phyloP scores from a whole-genome alignment of 768 basidiomycete species.

The Mrakia gelida region DNA sequence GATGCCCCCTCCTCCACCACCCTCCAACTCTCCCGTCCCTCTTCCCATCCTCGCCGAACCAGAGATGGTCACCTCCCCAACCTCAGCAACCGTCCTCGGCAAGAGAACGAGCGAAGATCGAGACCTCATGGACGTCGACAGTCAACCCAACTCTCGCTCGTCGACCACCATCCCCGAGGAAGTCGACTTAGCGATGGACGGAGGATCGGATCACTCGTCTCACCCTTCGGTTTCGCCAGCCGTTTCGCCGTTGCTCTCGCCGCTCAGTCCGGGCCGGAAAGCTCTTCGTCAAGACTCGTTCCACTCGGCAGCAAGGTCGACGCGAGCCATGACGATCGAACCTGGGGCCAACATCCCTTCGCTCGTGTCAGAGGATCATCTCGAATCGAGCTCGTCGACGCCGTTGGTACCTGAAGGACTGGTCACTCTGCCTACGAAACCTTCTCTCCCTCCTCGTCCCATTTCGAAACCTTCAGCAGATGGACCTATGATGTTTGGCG shows the following conservation, averaged over 20 bases:
- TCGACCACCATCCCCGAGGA: slow-evolving; percentile 9
- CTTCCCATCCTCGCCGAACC: neutral
- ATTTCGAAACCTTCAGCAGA: neutral
- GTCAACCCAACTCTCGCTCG: neutral
- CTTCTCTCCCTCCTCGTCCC: slow-evolving; percentile 23
- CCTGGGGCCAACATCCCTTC: slow-evolving; percentile 10
- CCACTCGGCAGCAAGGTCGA: slow-evolving; percentile 3
- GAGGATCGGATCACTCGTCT: slow-evolving; percentile 21
- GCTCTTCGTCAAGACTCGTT: slow-evolving; percentile 20
- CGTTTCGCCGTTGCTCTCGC: slow-evolving; percentile 6
- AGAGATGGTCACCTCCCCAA: neutral
- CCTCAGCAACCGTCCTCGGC: slow-evolving; percentile 23
- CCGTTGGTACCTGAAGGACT: neutral
- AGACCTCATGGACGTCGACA: slow-evolving; percentile 29
- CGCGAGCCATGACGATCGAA: slow-evolving; percentile 26
- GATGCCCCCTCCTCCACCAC: neutral
- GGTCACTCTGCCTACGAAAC: neutral
- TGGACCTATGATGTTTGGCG: slow-evolving; percentile 32
- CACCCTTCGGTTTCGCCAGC: slow-evolving; percentile 5
- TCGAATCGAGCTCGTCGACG: neutral
- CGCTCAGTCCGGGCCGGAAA: slow-evolving; percentile 3
- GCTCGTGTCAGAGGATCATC: neutral
- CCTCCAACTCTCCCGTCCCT: neutral
- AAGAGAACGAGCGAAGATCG: slow-evolving; percentile 32
- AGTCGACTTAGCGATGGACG: slow-evolving; percentile 17